Conservation (phyloP, 768 basidiomycete genomes). For the Boletellus ananiceps region DNA sequence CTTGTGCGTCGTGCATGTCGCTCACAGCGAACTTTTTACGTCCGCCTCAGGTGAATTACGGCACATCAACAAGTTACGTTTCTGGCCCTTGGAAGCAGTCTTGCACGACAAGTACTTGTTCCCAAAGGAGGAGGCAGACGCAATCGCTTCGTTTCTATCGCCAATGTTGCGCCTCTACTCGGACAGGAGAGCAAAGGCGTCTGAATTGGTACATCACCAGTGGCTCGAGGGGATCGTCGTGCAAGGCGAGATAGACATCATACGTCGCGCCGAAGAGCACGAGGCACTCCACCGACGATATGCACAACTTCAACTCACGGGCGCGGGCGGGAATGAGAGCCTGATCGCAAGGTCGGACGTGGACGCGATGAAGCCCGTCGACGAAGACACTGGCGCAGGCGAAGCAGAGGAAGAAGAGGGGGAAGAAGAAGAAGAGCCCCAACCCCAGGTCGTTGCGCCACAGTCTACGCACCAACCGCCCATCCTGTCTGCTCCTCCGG, state of each 20-base stretch:
- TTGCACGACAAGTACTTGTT: slow-evolving; percentile 96
- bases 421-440: neutral
- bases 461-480: slow-evolving; percentile 26
- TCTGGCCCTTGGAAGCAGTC: slow-evolving; percentile 80
- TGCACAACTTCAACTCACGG: slow-evolving; percentile 9
- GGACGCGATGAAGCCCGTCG: slow-evolving; percentile 77
- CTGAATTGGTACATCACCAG: slow-evolving; percentile 78
- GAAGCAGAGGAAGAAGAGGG: slow-evolving; percentile 12
- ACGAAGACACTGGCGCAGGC: slow-evolving; percentile 31
- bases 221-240: slow-evolving; percentile 87
- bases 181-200: slow-evolving; percentile 82
- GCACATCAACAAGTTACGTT: slow-evolving; percentile 91
- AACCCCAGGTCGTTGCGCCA: neutral
- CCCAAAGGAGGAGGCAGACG: slow-evolving; percentile 73
- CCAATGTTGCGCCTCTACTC: slow-evolving; percentile 91
- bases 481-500: slow-evolving; percentile 23
- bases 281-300: slow-evolving; percentile 32
- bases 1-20: too few relatives aligned
- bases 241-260: slow-evolving; percentile 86
- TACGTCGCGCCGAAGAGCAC: slow-evolving; percentile 57
- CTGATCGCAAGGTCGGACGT: slow-evolving; percentile 28
- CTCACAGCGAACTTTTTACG: too few relatives aligned
- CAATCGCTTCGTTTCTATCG: slow-evolving; percentile 72
- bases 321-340: slow-evolving; percentile 3
- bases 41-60: slow-evolving; percentile 65